Base-by-base conservation (phyloP, 768 basidiomycete species). In the Leccinum longicurvipes region DNA sequence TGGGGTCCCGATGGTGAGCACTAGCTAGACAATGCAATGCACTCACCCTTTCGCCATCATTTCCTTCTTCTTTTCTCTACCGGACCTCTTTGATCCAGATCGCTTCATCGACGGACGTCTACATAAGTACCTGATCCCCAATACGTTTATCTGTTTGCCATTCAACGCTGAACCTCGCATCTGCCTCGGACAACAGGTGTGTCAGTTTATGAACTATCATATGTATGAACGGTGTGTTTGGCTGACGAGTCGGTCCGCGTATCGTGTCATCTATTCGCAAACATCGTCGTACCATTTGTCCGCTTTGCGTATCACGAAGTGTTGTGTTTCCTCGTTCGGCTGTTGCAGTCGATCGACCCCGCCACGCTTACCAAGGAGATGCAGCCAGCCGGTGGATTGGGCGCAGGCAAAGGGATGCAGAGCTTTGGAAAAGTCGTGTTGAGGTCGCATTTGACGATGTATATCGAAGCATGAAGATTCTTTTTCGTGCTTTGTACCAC, bases 111-210 rank as follows among this genome's bases (percentile, higher is more conserved):
- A 87, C 53, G 75, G 77, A 11, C 74, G 85, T 29, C 60, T 82
- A 6, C 74, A 76, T 53, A 79, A 78, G 60, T 82, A 82, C 55
- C 72, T 84, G 19, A 74, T 72, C 0, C 75, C 77, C 2, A 86
- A 86, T 58, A 84, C 85, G 1, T 85, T 81, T 73, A 87, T 89
- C 57, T 86, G 86, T 66, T 69, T 82, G 3, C 85, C 86, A 0
- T 87, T 86, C 73, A 85, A 85, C 55, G 84, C 83, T 1, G 86
- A 82, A 1, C 85, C 85, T 6, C 74, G 84, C 10, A 82, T 84
- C 57, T 86, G 85, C 53, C 74, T 85, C 9, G 85, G 79, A 0
- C 77, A 79, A 57, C 77, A 78, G 68, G 68, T 72, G 51, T 11
- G 51, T 25, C 83, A 73, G 11, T 23, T n/a, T 14, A 24, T 24